A percentile compares a stretch with the other conserved stretches of the same genome.
Evolutionary conservation across 345 rosid genomes (phyloP).

Genomic region (Heritiera littoralis): DNA sequence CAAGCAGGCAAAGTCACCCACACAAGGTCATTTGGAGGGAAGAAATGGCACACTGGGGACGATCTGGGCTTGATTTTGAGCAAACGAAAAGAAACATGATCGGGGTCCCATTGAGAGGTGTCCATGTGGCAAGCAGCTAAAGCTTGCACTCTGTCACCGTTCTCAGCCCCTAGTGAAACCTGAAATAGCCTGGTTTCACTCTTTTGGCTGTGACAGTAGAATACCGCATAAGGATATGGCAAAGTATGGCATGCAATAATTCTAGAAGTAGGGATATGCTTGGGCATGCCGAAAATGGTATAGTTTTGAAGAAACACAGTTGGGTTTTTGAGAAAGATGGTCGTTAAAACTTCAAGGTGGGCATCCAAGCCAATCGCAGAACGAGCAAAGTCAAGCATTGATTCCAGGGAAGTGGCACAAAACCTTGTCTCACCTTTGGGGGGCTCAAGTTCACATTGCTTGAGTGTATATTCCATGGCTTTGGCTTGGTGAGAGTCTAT

Average conservation of each 20-base stretch:
- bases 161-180: constrained; percentile 43
- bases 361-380: constrained; percentile 41
- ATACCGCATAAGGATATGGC: constrained; percentile 70
- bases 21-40: constrained; percentile 58
- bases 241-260: constrained; percentile 61
- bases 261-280: constrained; percentile 32
- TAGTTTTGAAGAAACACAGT: constrained; percentile 42
- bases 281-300: constrained; percentile 43
- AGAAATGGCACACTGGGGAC: constrained; percentile 72
- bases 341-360: constrained; percentile 40
- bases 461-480: constrained; percentile 60
- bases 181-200: constrained; percentile 37
- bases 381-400: constrained; percentile 58
- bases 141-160: constrained; percentile 56
- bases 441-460: constrained; percentile 46
- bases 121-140: constrained; percentile 75
- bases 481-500: constrained; percentile 61
- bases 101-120: constrained; percentile 63
- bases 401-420: constrained; percentile 68
- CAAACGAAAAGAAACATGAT: constrained; percentile 59
- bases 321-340: constrained; percentile 27
- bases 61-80: constrained; percentile 54
- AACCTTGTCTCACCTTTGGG: constrained; percentile 49
- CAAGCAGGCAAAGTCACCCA: constrained; percentile 51
- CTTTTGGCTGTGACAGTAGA: constrained; percentile 63